Conservation (phyloP, 768 basidiomycete genomes). For the Paxillus involutus region DNA sequence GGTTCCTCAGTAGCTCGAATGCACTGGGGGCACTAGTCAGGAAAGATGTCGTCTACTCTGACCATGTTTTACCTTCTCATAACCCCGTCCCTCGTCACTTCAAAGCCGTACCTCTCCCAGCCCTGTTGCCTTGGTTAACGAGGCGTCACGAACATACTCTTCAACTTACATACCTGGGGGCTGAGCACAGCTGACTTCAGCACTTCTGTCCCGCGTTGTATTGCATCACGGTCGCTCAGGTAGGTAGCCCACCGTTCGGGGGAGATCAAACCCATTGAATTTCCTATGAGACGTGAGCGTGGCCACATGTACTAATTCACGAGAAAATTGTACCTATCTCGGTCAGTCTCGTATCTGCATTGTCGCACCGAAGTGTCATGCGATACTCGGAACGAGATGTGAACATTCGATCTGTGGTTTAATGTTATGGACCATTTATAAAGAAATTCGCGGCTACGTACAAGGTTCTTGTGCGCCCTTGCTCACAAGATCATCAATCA, state of each 20-base stretch:
- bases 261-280: conserved; percentile 41
- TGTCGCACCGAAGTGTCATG: conserved; percentile 85
- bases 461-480: conserved; percentile 93
- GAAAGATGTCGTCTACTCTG: not conserved
- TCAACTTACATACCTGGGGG: conserved; percentile 37
- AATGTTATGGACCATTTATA: not conserved
- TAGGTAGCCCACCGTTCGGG: conserved; percentile 45
- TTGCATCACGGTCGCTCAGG: conserved; percentile 28
- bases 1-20: conserved; percentile 68
- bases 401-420: conserved; percentile 80
- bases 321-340: conserved; percentile 52
- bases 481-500: conserved; percentile 88
- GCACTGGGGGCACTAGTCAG: conserved; percentile 47
- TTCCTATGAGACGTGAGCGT: conserved; percentile 29
- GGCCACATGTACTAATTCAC: not conserved
- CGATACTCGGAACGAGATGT: conserved; percentile 90
- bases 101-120: conserved; percentile 44
- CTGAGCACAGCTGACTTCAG: conserved; percentile 36
- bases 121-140: conserved; percentile 25
- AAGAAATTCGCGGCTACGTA: conserved; percentile 29
- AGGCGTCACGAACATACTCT: no score
- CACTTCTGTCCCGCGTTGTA: conserved; percentile 34
- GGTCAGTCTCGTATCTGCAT: conserved; percentile 83
- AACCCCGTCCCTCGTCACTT: conserved; percentile 41
- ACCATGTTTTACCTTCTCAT: conserved; percentile 37